A percentile compares a stretch with the other conserved stretches of the same genome.
Conservation (phyloP, 1,284 basidiomycete species). For the Trametes polyzona region DNA sequence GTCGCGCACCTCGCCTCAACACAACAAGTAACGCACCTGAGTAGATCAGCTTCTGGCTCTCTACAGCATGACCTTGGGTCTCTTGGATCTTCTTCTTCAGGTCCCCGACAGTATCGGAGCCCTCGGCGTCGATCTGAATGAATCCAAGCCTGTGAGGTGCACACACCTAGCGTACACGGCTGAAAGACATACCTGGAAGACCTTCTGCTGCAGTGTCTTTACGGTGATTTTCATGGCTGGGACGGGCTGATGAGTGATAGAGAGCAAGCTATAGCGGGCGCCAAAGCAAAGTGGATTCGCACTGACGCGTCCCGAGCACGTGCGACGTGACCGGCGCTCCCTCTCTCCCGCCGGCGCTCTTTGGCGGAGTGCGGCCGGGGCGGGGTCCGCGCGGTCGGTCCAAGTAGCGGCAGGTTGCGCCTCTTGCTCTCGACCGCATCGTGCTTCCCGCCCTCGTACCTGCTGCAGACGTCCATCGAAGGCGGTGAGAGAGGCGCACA, state of each 20-base stretch:
- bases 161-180: not conserved
- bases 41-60: conserved; percentile 93
- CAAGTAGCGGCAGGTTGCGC: no score
- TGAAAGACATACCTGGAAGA: conserved; percentile 62
- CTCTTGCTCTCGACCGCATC: conserved; percentile 17
- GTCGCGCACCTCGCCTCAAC: no score
- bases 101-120: conserved; percentile 72
- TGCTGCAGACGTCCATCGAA: not conserved
- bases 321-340: conserved; percentile 22
- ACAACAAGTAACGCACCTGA: conserved; percentile 57
- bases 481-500: not conserved
- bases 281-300: conserved; percentile 18
- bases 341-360: not conserved
- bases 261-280: conserved; percentile 18
- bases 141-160: conserved; percentile 13
- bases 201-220: conserved; percentile 93
- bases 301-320: conserved; percentile 34
- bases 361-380: not conserved
- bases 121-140: conserved; percentile 80
- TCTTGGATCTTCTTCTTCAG: conserved; percentile 89
- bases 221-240: conserved; percentile 87
- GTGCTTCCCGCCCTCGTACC: conserved; percentile 4
- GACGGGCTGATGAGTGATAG: conserved; percentile 33
- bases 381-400: conserved; percentile 1
- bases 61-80: conserved; percentile 75